These are phyloP conservation scores for Penicillium simplicissimum DNA, from an alignment of 495 filamentous ascomycete genomes.

Conservation along the genomic window DNA sequence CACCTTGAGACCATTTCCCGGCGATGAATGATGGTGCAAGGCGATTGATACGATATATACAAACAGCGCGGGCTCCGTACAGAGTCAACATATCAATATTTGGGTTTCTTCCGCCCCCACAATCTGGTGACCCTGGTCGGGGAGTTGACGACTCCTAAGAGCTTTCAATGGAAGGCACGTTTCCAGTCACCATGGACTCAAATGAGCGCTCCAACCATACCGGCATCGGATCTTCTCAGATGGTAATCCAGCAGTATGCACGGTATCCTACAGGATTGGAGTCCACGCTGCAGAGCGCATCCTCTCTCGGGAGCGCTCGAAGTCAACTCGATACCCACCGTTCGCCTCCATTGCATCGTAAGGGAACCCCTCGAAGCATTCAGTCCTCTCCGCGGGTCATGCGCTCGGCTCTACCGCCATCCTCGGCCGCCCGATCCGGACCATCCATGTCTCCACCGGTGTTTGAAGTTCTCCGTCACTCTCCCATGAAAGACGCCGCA, in stretches of 20 bases:
- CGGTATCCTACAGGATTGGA: slow-evolving; percentile 45
- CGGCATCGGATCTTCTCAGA: slow-evolving; percentile 34
- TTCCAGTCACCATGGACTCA: slow-evolving; percentile 36
- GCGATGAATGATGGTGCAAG: slow-evolving; percentile 9
- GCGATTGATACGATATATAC: slow-evolving; percentile 11
- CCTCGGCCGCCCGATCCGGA: slow-evolving; percentile 36
- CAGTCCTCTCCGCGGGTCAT: slow-evolving; percentile 45
- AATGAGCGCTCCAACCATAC: slow-evolving; percentile 31
- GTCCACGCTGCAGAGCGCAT: slow-evolving; percentile 42
- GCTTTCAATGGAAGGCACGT: slow-evolving; percentile 36
- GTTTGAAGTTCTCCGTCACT: slow-evolving; percentile 37
- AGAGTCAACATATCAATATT: slow-evolving; percentile 11
- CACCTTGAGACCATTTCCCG: neutral
- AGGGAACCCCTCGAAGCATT: slow-evolving; percentile 46
- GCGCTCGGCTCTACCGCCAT: slow-evolving; percentile 32
- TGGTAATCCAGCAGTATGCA: slow-evolving; percentile 49
- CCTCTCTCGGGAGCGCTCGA: slow-evolving; percentile 45
- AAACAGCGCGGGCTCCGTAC: slow-evolving; percentile 5
- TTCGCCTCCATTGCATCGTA: slow-evolving; percentile 45
- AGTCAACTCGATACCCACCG: slow-evolving; percentile 40
- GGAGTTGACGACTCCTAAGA: neutral
- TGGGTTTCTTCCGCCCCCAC: neutral
- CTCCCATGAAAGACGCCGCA: slow-evolving; percentile 35
- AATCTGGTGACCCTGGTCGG: slow-evolving; percentile 2
- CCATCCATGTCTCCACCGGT: slow-evolving; percentile 47